Evolutionary conservation across 179 eudicot genomes (phyloP).

Genomic region (Beta corolliflora): DNA sequence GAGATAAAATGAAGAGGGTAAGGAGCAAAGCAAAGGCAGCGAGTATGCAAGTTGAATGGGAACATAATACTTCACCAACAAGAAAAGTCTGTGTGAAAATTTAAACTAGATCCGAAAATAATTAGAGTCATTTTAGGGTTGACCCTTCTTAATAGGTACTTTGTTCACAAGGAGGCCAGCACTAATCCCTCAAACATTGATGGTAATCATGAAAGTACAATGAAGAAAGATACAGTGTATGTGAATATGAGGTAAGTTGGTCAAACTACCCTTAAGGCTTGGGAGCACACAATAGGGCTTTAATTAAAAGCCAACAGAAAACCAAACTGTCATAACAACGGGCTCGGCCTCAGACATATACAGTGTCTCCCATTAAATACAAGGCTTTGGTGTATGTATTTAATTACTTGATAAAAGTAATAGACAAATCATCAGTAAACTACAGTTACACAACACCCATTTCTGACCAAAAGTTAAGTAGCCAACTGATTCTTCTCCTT

Average conservation of each 20-base stretch:
- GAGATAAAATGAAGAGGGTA: no score
- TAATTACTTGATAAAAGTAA: constrained; percentile 9
- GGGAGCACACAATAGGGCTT: constrained; percentile 20
- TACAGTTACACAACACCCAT: background rate
- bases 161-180: constrained; percentile 29
- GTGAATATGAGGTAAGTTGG: constrained; percentile 17
- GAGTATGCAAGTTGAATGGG: constrained; percentile 17
- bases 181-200: constrained; percentile 29
- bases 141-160: constrained; percentile 37
- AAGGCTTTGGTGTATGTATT: background rate
- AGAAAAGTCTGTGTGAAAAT: constrained; percentile 17
- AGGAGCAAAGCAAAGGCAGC: background rate
- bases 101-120: constrained; percentile 28
- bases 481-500: background rate
- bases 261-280: constrained; percentile 28
- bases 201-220: constrained; percentile 12
- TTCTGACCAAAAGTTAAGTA: background rate
- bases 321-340: constrained; percentile 12
- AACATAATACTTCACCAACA: constrained; percentile 14
- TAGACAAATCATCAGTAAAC: background rate
- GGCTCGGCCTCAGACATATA: constrained; percentile 5
- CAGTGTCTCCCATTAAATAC: background rate
- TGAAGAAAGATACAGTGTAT: constrained; percentile 20
- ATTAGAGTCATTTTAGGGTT: constrained; percentile 14
- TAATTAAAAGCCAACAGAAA: constrained; percentile 13